Base-by-base conservation (phyloP, 1,284 basidiomycete species). In the Boletus mariae region DNA sequence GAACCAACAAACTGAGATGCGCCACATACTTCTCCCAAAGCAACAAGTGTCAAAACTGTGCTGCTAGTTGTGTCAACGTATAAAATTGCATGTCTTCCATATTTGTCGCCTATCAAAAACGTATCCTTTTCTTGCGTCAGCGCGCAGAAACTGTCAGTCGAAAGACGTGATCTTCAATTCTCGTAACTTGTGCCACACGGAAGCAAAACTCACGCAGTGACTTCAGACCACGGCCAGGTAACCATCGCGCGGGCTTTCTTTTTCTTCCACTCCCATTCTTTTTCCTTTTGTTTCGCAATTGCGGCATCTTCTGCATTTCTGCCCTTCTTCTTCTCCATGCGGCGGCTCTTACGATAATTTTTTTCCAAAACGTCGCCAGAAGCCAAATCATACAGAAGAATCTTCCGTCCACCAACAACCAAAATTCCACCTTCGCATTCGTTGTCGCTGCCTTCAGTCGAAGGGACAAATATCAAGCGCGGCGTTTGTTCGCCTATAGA, bases 61-160 rank as follows among this genome's bases (percentile, higher is more conserved):
- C 72, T 68, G 5, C 76, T 58, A 34, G 73, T 70, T 37, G 49
- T 56, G 50, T 83, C 76, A 53, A 90, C 67, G 5, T 80, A 79
- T 15, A 95, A 70, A 59, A 90, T 73, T 0, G 82, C 80, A 11
- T 92, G 74, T 48, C 82, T 80, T 15, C 94, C 94, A 61, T 80
- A 89, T n/a, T 76, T 75, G 62, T 96, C 94, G 1, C 90, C 89
- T 12, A 95, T 70, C 15, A 96, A 66, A 52, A 85, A 80, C 37
- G 79, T 75, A 13, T 73, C 66, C 12, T 75, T 66, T 38, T 72
- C 71, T 20, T 69, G 67, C 46, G 79, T 79, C 29, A 82, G 61
- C 6, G 70, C 57, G 57, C 77, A 80, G 68, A 79, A 80, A 42
- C 84, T 89, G 47, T 59, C 25, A 10, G 43, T 32, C 32, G n/a